Base-by-base conservation (phyloP, 2,329 filamentous ascomycete genomes). In the Malbranchea cinnamomea region DNA sequence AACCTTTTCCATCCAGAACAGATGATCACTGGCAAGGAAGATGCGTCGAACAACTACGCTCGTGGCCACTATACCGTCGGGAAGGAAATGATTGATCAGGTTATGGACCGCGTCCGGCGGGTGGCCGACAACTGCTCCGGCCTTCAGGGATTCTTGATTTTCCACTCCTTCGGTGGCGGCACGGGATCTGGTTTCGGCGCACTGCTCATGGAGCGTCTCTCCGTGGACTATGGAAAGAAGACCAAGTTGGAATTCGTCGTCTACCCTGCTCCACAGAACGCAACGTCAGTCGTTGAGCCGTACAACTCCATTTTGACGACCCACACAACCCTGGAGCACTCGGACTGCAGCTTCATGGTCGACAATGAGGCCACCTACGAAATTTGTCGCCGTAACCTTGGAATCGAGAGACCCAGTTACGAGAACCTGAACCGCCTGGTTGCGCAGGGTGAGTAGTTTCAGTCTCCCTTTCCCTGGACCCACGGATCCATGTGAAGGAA, bases 21-120 rank as follows among this genome's bases (percentile, higher is more conserved):
- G 67, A 93, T 98, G 87, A 94, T 98, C 64, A 93, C 83, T 43
- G 89, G 89, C 65, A 95, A 95, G 78, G 89, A 95, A 73, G 89
- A 95, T 76, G 89, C 89, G 46, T 94, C 87, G 48, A 98, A 98
- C 80, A 98, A 98, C 78, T 95, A 95, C 57, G 89, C 89, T 50
- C 87, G 89, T 73, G 89, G 89, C 47, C 89, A 98, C 71, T 98
- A 98, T 74, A 98, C 89, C 41, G 85, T 95, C 49, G 89, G 89
- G 59, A 95, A 95, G 74, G 89, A 98, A 71, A 75, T 98, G 62
- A 94, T 95, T 50, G 89, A 98, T 61, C 78, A 85, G 59, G 89
- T 95, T 40, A 68, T 95, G 47, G 89, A 98, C 72, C 92, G 92
- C 74, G 80, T 98, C 45, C 83, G 89, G 60, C 83, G 82, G 49